Evolutionary conservation across 768 basidiomycete species (phyloP), one percentile per base, ranked within the genome.

Genomic region (Cystobasidiopsis lactophilus): DNA sequence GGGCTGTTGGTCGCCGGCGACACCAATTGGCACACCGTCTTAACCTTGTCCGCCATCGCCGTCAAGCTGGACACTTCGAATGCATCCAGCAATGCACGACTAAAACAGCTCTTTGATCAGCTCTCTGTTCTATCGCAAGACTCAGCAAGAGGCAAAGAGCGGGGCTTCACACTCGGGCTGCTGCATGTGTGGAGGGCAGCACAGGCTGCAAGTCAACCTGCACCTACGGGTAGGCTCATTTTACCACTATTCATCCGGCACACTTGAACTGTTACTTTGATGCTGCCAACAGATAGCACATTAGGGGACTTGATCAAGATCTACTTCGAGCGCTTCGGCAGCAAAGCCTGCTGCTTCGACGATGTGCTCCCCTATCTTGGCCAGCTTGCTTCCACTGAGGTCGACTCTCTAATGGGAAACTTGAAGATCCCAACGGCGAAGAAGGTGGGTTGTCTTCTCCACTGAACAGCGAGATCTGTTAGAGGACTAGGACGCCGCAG

Each of bases 341-440:
- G 78, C 65, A 91, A 86, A 66, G 71, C 79, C 4, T 85, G 82
- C 65, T 85, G 84, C 64, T 83, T 77, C 53, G 86, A 89, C 66
- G 88, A 93, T 60, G 68, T 91, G 38, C 73, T 72, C 58, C 75
- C 77, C 2, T 85, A 80, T 63, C 65, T 79, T 13, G 62, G 61
- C 7, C 35, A 47, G 2, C 66, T 81, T 14, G 67, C 14, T 0
- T 21, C 33, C 4, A 35, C 73, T 23, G 72, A 69, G 50, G 80
- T 79, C 75, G 72, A 69, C 35, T 59, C 71, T 13, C 74, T 77
- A 64, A 39, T 39, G 13, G 38, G 19, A 39, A 39, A n/a, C n/a
- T n/a, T n/a, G n/a, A n/a, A n/a, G n/a, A n/a, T n/a, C n/a, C n/a
- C n/a, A n/a, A n/a, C n/a, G n/a, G n/a, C n/a, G n/a, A n/a, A n/a